Conservation (phyloP, 257 asterid species). For the Nicotiana tabacum region DNA sequence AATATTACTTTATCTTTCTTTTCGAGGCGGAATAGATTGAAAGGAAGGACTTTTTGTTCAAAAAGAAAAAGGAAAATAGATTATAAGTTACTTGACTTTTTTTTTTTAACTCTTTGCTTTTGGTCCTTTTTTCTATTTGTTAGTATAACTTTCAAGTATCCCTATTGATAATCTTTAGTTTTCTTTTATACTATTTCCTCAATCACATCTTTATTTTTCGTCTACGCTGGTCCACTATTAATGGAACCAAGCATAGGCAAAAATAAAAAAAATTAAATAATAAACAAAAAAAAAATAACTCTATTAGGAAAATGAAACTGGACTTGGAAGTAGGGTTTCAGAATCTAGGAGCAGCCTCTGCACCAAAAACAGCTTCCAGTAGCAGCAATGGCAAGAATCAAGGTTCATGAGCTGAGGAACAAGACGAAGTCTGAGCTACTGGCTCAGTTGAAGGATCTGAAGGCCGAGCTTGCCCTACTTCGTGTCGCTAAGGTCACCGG, state of each 20-base stretch:
- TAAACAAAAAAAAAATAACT: no score
- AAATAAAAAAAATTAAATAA: no score
- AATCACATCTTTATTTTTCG: background rate
- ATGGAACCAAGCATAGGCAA: no score
- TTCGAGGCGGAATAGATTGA: background rate
- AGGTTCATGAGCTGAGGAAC: constrained; percentile 62
- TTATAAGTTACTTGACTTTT: background rate
- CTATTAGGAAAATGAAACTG: no score
- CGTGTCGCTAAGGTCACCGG: constrained; percentile 62
- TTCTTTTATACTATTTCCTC: background rate
- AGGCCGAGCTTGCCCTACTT: constrained; percentile 50
- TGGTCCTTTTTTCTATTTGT: background rate
- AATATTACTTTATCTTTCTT: background rate
- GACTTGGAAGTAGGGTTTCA: no score
- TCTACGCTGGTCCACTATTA: no score
- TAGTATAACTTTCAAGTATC: background rate
- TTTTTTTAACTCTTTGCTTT: background rate
- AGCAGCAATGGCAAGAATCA: constrained; percentile 35
- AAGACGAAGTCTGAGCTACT: constrained; percentile 45
- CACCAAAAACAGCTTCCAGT: no score
- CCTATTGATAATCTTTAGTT: background rate
- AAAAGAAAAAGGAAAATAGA: background rate
- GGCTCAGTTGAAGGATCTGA: constrained; percentile 50
- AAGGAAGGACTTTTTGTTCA: background rate
- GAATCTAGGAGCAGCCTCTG: no score